A percentile compares a stretch with the other conserved stretches of the same genome.
These are phyloP conservation scores for Wickerhamomyces queroliae DNA, from an alignment of 805 yeast genomes.

Conservation along the genomic window DNA sequence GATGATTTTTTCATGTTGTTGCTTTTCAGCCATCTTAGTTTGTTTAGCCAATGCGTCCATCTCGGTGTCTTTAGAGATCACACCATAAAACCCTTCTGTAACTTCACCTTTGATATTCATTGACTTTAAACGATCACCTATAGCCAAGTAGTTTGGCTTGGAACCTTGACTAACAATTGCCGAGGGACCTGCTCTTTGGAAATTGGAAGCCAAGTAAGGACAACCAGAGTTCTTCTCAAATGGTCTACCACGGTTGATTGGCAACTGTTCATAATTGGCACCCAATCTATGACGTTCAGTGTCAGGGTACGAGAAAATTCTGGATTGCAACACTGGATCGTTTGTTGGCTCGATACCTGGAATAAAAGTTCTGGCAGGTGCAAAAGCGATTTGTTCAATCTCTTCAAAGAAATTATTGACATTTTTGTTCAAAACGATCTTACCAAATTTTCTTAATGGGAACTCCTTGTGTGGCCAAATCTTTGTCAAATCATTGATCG, in stretches of 20 bases:
- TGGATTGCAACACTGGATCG: slow-evolving; percentile 72
- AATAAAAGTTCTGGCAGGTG: slow-evolving; percentile 62
- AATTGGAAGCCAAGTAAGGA: slow-evolving; percentile 41
- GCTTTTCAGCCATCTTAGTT: slow-evolving; percentile 17
- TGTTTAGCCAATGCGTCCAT: slow-evolving; percentile 25
- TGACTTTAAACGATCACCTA: slow-evolving; percentile 26
- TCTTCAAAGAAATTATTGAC: slow-evolving; percentile 23
- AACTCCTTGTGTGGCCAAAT: slow-evolving; percentile 52
- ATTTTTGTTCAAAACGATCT: slow-evolving; percentile 33
- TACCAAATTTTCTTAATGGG: slow-evolving; percentile 52
- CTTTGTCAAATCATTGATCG: slow-evolving; percentile 50
- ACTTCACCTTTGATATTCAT: slow-evolving; percentile 14
- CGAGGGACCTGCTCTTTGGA: slow-evolving; percentile 61
- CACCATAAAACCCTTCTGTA: slow-evolving; percentile 27
- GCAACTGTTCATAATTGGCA: slow-evolving; percentile 58
- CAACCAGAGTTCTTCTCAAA: slow-evolving; percentile 30
- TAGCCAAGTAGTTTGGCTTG: slow-evolving; percentile 48
- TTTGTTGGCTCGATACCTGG: slow-evolving; percentile 74
- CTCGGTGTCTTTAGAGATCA: slow-evolving; percentile 24
- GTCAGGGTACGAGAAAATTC: slow-evolving; percentile 71
- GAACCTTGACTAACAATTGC: slow-evolving; percentile 40
- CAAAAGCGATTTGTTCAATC: slow-evolving; percentile 56
- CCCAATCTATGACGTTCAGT: slow-evolving; percentile 77
- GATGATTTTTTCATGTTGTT: slow-evolving; percentile 31
- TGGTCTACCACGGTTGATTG: slow-evolving; percentile 46